Conservation (phyloP, 108 stramenopile species). For the Fragilaria radians region DNA sequence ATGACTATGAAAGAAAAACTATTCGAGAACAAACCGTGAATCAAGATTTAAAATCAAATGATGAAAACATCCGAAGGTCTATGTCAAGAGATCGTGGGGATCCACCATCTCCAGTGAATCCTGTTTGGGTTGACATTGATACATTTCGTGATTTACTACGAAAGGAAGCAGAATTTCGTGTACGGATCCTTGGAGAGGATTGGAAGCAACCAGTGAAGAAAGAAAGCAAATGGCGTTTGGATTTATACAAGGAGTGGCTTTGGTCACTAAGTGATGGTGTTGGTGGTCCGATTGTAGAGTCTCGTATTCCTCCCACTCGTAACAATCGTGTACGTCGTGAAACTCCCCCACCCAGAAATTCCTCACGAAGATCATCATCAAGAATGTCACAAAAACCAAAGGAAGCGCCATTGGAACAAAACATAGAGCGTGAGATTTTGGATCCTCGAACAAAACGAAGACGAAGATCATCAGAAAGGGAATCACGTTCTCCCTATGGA, state of each 20-base stretch:
- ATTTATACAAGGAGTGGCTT: conserved; percentile 78
- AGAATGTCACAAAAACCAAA: too few relatives aligned
- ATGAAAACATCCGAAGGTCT: conserved; percentile 6
- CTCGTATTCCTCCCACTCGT: conserved; percentile 3
- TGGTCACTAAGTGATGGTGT: conserved; percentile 59
- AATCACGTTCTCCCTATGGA: too few relatives aligned
- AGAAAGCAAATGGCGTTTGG: conserved; percentile 72
- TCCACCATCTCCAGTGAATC: conserved; percentile 40
- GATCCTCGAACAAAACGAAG: too few relatives aligned
- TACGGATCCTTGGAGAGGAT: conserved; percentile 58
- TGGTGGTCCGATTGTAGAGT: conserved; percentile 36
- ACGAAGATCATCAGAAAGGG: too few relatives aligned
- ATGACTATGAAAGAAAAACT: not conserved
- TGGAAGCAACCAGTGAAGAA: conserved; percentile 61
- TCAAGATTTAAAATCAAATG: not conserved
- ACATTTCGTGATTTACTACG: conserved; percentile 63
- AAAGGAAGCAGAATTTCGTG: conserved; percentile 55
- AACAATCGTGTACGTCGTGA: too few relatives aligned
- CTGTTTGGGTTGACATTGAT: conserved; percentile 70
- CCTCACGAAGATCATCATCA: too few relatives aligned
- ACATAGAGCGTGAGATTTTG: too few relatives aligned
- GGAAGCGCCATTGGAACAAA: too few relatives aligned
- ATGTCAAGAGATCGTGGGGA: conserved; percentile 5
- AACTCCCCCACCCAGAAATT: too few relatives aligned
- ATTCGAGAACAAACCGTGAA: not conserved